A percentile compares a stretch with the other conserved stretches of the same genome.
Conservation (phyloP, 2,329 filamentous ascomycete genomes). For the Ceratocystis smalleyi region DNA sequence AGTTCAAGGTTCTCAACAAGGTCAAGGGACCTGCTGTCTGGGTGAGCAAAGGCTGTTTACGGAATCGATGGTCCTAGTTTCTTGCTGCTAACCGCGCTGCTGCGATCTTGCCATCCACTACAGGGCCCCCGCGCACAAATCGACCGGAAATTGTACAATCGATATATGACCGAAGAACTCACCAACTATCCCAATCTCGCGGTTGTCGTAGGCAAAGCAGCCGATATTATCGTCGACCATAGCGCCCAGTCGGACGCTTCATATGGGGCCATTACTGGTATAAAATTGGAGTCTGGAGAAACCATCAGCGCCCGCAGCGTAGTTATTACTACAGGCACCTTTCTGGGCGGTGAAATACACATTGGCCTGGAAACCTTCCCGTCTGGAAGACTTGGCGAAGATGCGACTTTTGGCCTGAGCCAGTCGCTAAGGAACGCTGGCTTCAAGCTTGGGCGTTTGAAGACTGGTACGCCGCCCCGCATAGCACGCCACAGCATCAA, state of each 20-base stretch:
- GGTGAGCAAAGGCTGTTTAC: conserved; percentile 28
- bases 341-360: conserved; percentile 89
- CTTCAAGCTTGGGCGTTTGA: conserved; percentile 75
- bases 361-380: conserved; percentile 76
- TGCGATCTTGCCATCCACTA: not conserved
- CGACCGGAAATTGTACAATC: conserved; percentile 75
- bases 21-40: conserved; percentile 91
- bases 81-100: not conserved
- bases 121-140: conserved; percentile 86
- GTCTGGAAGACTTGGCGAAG: conserved; percentile 83
- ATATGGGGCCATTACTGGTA: conserved; percentile 50
- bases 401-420: conserved; percentile 80
- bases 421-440: conserved; percentile 79
- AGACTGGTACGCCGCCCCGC: conserved; percentile 88
- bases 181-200: conserved; percentile 60
- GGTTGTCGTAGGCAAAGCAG: conserved; percentile 73
- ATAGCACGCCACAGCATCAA: conserved; percentile 71
- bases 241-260: conserved; percentile 42
- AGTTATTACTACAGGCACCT: conserved; percentile 91
- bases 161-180: conserved; percentile 80
- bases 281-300: conserved; percentile 75
- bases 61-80: no score
- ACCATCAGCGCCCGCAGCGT: conserved; percentile 66
- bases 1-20: conserved; percentile 77
- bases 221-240: conserved; percentile 55